These are phyloP conservation scores for Phalaenopsis equestris DNA, from an alignment of 106 monocot genomes.

Conservation along the genomic window DNA sequence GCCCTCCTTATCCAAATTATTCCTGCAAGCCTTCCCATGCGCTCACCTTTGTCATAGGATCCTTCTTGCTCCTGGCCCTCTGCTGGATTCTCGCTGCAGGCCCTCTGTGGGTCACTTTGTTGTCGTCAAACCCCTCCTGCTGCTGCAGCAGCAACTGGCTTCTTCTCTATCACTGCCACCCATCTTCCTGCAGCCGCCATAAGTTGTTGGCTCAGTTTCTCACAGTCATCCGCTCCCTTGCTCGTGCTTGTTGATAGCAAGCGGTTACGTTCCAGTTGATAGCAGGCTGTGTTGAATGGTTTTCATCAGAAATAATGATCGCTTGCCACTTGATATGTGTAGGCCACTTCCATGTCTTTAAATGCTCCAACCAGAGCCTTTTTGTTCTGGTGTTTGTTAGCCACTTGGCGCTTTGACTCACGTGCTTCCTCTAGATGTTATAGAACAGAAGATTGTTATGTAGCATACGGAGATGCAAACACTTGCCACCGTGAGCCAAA, in stretches of 20 bases:
- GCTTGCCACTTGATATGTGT: conserved; percentile 32
- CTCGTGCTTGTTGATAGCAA: not conserved
- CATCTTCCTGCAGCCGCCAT: not conserved
- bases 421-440: conserved; percentile 54
- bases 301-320: conserved; percentile 68
- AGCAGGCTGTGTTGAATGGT: not conserved
- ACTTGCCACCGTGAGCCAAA: conserved; percentile 53
- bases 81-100: too few relatives aligned
- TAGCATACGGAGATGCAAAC: conserved; percentile 66
- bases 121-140: too few relatives aligned
- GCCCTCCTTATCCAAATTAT: too few relatives aligned
- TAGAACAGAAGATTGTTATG: conserved; percentile 65
- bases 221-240: not conserved
- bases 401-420: conserved; percentile 49
- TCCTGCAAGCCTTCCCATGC: too few relatives aligned
- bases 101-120: too few relatives aligned
- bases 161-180: too few relatives aligned
- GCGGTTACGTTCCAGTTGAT: not conserved
- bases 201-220: too few relatives aligned
- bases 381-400: conserved; percentile 33
- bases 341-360: conserved; percentile 38
- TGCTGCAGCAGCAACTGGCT: too few relatives aligned
- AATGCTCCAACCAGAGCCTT: conserved; percentile 47
- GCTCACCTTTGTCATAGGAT: too few relatives aligned
- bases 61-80: too few relatives aligned